Percentiles rank a stretch among this genome's conserved stretches.
Conservation (phyloP, 2,329 filamentous ascomycete species). For the Colletotrichum echinochloae region DNA sequence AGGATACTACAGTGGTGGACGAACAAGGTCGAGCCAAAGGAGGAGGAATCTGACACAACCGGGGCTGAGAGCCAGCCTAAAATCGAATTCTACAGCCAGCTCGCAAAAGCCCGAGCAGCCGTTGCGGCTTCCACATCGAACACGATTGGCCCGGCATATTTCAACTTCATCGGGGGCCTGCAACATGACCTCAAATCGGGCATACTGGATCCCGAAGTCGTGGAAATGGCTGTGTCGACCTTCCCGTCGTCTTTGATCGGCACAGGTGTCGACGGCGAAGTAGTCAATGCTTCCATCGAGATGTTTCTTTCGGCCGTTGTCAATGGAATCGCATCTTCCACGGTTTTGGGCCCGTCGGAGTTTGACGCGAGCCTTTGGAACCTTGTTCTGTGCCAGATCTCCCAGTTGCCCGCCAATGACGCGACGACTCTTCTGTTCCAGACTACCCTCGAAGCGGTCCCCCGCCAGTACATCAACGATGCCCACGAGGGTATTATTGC, state of each 20-base stretch:
- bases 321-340: constrained; percentile 34
- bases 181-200: constrained; percentile 34
- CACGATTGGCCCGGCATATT: constrained; percentile 15
- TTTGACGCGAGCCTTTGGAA: constrained; percentile 26
- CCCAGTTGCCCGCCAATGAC: constrained; percentile 15
- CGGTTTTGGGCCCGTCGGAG: constrained; percentile 20
- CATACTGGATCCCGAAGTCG: constrained; percentile 5
- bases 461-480: constrained; percentile 13
- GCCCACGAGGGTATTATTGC: constrained; percentile 31
- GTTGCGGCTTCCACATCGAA: constrained; percentile 21
- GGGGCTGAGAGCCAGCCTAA: neutral
- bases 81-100: constrained; percentile 4
- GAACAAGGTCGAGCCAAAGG: neutral
- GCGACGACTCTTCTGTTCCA: constrained; percentile 17
- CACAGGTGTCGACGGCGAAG: constrained; percentile 3
- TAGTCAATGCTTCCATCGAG: constrained; percentile 9
- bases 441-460: constrained; percentile 22
- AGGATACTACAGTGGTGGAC: neutral
- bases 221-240: constrained; percentile 24
- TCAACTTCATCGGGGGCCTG: constrained; percentile 23
- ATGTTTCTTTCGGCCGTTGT: constrained; percentile 39
- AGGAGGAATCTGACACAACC: neutral
- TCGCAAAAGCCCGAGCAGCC: constrained; percentile 32
- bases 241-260: constrained; percentile 30
- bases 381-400: constrained; percentile 17